Percentiles rank a stretch among this genome's conserved stretches.
Conservation (phyloP, 2,329 filamentous ascomycete species). For the Monilinia polystroma region DNA sequence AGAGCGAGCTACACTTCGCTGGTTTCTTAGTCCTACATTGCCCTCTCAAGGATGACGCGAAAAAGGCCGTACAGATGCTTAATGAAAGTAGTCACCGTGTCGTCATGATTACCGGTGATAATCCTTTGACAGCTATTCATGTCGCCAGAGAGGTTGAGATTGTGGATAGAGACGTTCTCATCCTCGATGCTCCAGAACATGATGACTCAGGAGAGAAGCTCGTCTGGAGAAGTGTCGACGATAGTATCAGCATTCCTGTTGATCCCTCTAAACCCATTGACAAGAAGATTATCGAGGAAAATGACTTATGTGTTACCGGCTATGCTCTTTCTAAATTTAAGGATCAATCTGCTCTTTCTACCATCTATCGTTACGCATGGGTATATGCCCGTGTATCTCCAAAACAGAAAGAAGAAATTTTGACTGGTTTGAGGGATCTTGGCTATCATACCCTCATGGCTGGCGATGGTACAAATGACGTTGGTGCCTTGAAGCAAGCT, state of each 20-base stretch:
- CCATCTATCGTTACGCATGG: slow-evolving; percentile 87
- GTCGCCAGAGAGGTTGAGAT: slow-evolving; percentile 96
- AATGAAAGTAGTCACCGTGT: slow-evolving; percentile 98
- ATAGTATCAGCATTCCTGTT: slow-evolving; percentile 81
- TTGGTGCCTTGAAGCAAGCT: slow-evolving; percentile 95
- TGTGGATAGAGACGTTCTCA: slow-evolving; percentile 90
- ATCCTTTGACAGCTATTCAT: slow-evolving; percentile 92
- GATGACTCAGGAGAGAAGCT: slow-evolving; percentile 77
- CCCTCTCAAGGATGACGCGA: slow-evolving; percentile 93
- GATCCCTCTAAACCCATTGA: slow-evolving; percentile 81
- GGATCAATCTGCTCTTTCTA: slow-evolving; percentile 71
- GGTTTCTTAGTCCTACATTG: slow-evolving; percentile 95
- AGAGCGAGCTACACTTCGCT: slow-evolving; percentile 80
- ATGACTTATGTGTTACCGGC: slow-evolving; percentile 94
- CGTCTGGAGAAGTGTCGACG: slow-evolving; percentile 93
- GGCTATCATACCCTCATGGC: slow-evolving; percentile 99
- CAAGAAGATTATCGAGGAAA: slow-evolving; percentile 72
- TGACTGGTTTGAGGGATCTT: slow-evolving; percentile 93
- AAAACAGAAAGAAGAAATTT: slow-evolving; percentile 97
- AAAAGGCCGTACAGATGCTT: slow-evolving; percentile 91
- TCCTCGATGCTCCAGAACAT: slow-evolving; percentile 91
- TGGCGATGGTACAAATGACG: slow-evolving; percentile 96
- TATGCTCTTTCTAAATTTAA: slow-evolving; percentile 90
- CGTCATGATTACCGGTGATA: slow-evolving; percentile 99
- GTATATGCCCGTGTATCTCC: slow-evolving; percentile 97